Base-by-base conservation (phyloP, 495 filamentous ascomycete genomes). In the Lasiosphaeria ovina region DNA sequence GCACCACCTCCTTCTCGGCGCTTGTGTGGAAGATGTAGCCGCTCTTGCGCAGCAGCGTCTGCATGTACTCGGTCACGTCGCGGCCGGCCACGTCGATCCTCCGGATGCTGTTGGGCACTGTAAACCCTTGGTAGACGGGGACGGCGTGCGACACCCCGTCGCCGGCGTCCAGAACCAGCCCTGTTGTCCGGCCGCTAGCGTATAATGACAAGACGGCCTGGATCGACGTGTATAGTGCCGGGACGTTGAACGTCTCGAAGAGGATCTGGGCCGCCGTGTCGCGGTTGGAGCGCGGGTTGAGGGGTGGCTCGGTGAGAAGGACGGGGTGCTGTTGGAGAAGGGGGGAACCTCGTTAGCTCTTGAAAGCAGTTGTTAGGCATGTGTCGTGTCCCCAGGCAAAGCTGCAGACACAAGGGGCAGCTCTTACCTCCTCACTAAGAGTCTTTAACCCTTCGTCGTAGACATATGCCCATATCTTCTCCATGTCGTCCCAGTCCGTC, bases 401-500 rank as follows among this genome's bases (percentile, higher is more conserved):
- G 17, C 24, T 24, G 24, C 24, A 32, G 48, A n/a, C 14, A 52
- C 50, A 11, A 44, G 49, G 24, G 31, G 47, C 64, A 65, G 64
- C 77, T 72, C 72, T 24, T 24, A 93, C 89, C 79, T 99, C 95
- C 80, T 98, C 94, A 68, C 92, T 96, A 68, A 96, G 81, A 33
- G 93, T 96, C 79, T 97, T 98, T 64, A 99, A 75, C 47, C 83
- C 84, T 59, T 85, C 82, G 34, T 77, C 79, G 65, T 85, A 85
- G 3, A 85, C 82, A 59, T 79, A 83, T 64, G 92, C 89, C 94
- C 94, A 99, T 76, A 99, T 99, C 74, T 90, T 89, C 79, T 98
- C 94, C 94, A 99, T 99, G 70, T 99, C 94, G 68, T 98, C 94
- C 94, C 94, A 99, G 76, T 99, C 93, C 61, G 94, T 99, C 51